phyloP scores from a whole-genome alignment of 306 rosid species.

The Dryas drummondii region DNA sequence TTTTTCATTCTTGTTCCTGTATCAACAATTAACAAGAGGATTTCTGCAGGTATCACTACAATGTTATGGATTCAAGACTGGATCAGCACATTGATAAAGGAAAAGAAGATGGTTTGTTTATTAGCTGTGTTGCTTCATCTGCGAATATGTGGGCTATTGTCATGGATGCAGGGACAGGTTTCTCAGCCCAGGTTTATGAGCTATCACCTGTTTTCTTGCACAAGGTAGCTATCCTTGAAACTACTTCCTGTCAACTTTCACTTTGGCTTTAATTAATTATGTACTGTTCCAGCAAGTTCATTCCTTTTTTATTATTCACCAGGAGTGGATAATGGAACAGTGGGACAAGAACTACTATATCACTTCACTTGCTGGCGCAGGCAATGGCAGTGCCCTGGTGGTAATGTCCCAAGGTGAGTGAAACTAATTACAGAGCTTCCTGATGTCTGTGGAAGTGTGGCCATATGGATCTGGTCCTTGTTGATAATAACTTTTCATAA shows the following conservation, averaged over 20 bases:
- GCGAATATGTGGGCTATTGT: slow-evolving; percentile 40
- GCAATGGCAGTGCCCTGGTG: slow-evolving; percentile 42
- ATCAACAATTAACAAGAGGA: slow-evolving; percentile 12
- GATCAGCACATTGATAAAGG: slow-evolving; percentile 43
- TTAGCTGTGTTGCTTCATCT: slow-evolving; percentile 37
- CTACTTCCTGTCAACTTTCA: not conserved
- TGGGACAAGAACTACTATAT: slow-evolving; percentile 51
- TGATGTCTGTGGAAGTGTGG: not conserved
- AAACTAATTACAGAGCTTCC: not conserved
- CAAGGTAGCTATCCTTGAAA: slow-evolving; percentile 31
- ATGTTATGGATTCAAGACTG: slow-evolving; percentile 33
- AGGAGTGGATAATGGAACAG: slow-evolving; percentile 53
- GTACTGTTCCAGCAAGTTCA: slow-evolving; percentile 1
- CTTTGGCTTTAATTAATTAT: not conserved
- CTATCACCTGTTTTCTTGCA: slow-evolving; percentile 40
- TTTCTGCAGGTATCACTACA: slow-evolving; percentile 38
- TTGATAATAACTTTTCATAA: not conserved
- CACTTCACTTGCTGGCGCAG: slow-evolving; percentile 44
- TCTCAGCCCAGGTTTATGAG: slow-evolving; percentile 40
- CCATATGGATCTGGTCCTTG: not conserved
- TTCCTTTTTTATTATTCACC: slow-evolving; percentile 11
- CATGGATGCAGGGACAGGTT: slow-evolving; percentile 51
- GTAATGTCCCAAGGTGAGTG: slow-evolving; percentile 46
- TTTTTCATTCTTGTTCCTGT: slow-evolving; percentile 1
- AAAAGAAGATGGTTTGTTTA: slow-evolving; percentile 35